These are phyloP conservation scores for Pseudogymnoascus sp. DNA, from an alignment of 2,329 filamentous ascomycete species.

Conservation along the genomic window DNA sequence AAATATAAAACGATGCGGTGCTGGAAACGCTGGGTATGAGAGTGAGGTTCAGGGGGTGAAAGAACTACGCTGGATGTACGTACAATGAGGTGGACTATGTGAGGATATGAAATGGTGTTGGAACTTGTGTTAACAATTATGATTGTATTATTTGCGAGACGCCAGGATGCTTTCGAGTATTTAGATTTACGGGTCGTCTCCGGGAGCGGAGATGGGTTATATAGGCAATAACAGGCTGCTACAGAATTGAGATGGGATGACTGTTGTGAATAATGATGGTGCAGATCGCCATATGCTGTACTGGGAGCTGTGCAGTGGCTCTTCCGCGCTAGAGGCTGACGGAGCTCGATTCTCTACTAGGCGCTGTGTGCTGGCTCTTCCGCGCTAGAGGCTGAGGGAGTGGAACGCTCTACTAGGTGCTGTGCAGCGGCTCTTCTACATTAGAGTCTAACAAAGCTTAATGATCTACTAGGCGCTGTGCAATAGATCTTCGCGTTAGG, in stretches of 20 bases:
- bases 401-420: no score
- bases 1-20: neutral
- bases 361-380: no score
- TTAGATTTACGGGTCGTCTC: neutral
- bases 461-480: no score
- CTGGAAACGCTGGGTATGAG: neutral
- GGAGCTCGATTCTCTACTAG: no score
- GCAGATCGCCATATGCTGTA: no score
- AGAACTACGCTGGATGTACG: neutral
- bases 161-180: conserved; percentile 1
- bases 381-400: no score
- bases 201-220: conserved; percentile 6
- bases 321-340: no score
- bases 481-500: no score
- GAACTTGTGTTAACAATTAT: conserved; percentile 1
- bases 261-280: neutral
- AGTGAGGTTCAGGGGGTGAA: neutral
- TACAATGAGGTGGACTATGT: neutral
- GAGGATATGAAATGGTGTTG: neutral
- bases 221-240: neutral
- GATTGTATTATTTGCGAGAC: neutral
- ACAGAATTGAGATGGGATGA: neutral
- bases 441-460: no score
- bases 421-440: no score
- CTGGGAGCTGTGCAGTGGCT: no score